Evolutionary conservation across 257 asterid species (phyloP), one percentile per base, ranked within the genome.

Genomic region (Solanum chilense): DNA sequence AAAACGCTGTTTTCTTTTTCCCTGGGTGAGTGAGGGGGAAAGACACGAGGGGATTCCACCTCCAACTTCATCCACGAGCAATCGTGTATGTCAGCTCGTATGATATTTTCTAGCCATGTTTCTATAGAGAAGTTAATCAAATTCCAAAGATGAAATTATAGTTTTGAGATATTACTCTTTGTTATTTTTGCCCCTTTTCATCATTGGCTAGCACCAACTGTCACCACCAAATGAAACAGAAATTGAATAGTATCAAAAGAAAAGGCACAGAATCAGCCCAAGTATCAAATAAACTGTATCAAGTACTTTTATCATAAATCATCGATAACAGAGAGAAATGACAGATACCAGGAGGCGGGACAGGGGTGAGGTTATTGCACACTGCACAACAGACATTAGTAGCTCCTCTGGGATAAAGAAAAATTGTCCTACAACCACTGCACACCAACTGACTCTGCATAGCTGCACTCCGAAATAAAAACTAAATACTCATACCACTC

Each of bases 361-460:
- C 98, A 71, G 95, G 60, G 76, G 98, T 95, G 39, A 96, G 91
- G 70, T 92, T 89, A 92, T 92, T 95, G 88, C 99, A 96, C 88
- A 95, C n/a, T n/a, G 98, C 92, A 68, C 99, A 96, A 89, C 99
- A 91, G 87, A 96, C 98, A 83, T 91, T 95, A 86, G 96, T 9
- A 86, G 98, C 97, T 87, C 98, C 99, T 89, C 98, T 90, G 44
- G 98, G 99, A 88, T 94, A 96, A 84, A 94, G 91, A 88, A 96
- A 96, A 62, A 93, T 88, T 82, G 92, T 95, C 91, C 98, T 92
- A 86, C 99, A 96, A 86, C 99, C 98, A 82, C 88, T 89, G 91
- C 99, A 96, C 87, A 95, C 93, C 76, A 96, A 88, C 87, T 94
- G 98, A 90, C 89, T 93, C 95, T 94, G 98, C 98, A 96, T 96